Percentiles rank a stretch among this genome's conserved stretches.
Conservation (phyloP, 108 stramenopile genomes). For the Heterococcus sp. region DNA sequence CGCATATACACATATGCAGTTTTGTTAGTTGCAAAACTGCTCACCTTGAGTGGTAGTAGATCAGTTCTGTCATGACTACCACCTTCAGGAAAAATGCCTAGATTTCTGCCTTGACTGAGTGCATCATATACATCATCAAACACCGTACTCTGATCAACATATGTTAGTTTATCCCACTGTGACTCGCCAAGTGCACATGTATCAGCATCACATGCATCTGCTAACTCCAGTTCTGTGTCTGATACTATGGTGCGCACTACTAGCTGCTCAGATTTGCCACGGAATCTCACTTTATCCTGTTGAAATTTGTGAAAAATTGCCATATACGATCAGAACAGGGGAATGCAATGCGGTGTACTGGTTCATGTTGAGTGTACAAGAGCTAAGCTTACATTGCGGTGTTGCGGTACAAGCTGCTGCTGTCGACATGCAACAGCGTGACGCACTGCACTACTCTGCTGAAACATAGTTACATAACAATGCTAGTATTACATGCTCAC, state of each 20-base stretch:
- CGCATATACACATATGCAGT: too few species aligned
- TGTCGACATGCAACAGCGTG: too few species aligned
- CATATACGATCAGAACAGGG: too few species aligned
- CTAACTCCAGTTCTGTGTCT: conserved; percentile 40
- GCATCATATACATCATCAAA: conserved; percentile 55
- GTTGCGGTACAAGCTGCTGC: too few species aligned
- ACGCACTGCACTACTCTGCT: too few species aligned
- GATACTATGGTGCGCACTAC: conserved; percentile 27
- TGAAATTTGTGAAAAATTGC: too few species aligned
- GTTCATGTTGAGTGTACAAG: too few species aligned
- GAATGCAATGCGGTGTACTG: too few species aligned
- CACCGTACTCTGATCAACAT: conserved; percentile 77
- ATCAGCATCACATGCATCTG: conserved; percentile 32
- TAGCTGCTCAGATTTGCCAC: conserved; percentile 30
- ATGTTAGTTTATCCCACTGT: conserved; percentile 75
- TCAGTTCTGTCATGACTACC: conserved; percentile 95
- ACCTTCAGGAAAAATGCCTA: conserved; percentile 96
- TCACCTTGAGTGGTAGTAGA: conserved; percentile 89
- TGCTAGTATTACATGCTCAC: too few species aligned
- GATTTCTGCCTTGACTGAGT: conserved; percentile 40
- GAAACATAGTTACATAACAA: too few species aligned
- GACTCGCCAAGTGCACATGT: conserved; percentile 11
- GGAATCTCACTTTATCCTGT: conserved; percentile 31
- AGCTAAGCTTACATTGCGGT: too few species aligned
- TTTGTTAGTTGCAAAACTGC: too few species aligned